Evolutionary conservation across 129 eudicot genomes (phyloP), one percentile per base, ranked within the genome.

Genomic region (Chrysanthemum makinoi): DNA sequence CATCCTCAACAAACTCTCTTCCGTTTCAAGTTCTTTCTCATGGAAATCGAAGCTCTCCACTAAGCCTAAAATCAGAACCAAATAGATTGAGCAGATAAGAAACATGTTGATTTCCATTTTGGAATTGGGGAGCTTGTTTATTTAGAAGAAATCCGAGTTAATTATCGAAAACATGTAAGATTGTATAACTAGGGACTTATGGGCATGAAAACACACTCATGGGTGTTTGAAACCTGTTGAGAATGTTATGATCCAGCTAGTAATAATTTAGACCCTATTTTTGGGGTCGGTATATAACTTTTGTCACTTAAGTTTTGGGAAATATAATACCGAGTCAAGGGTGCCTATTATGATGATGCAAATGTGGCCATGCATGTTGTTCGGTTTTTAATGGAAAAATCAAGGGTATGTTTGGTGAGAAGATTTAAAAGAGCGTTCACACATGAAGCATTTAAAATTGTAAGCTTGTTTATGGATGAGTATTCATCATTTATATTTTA

Each of bases 1-100:
- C 84, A 91, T 24, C 5, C 74, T 73, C 88, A 85, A 76, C 43
- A 87, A 16, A 9, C 82, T 72, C 60, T 87, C 88, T 10, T 90
- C 95, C 1, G 89, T 73, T 58, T 85, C 86, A 14, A 91, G 69
- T 63, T 91, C 95, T 51, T 77, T 63, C 77, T 85, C 95, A 3
- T 85, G 79, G 80, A 68, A 90, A 64, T 87, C 91, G 53, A 90
- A 87, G 70, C 88, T 62, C 54, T 79, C 78, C 13, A 73, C 82
- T 14, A 77, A 22, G 16, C 74, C 55, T 44, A 87, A 19, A 53
- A 81, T 10, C 74, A 85, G 70, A 18, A 80, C 80, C 75, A 85
- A 58, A 54, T 84, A 72, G 28, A 91, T 57, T 16, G 79, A 59
- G 22, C 78, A 69, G 1, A 82, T 60, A 43, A 83, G 67, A 14